phyloP scores from a whole-genome alignment of 768 basidiomycete species.

The Lactifluus hygrophoroides region DNA sequence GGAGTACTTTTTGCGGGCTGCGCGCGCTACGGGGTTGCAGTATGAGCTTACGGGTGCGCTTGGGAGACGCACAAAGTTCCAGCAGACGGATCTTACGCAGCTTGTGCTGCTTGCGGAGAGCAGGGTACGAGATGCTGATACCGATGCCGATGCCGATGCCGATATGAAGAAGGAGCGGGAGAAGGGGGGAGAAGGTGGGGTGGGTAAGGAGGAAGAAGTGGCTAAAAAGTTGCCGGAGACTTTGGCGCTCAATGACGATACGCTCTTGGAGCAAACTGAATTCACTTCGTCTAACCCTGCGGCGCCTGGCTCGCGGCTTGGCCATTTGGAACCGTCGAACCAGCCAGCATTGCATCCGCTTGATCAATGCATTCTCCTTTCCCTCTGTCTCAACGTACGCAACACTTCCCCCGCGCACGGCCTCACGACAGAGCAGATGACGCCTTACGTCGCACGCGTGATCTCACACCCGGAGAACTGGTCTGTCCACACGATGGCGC shows the following conservation, averaged over 20 bases:
- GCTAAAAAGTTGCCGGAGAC: slow-evolving; percentile 55
- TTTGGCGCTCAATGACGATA: slow-evolving; percentile 87
- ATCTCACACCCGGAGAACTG: slow-evolving; percentile 88
- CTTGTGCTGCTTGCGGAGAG: slow-evolving; percentile 92
- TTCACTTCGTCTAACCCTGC: slow-evolving; percentile 69
- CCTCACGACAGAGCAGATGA: slow-evolving; percentile 86
- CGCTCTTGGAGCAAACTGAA: slow-evolving; percentile 86
- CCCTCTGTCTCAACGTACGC: slow-evolving; percentile 82
- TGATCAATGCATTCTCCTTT: slow-evolving; percentile 88
- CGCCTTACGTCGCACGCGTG: slow-evolving; percentile 84
- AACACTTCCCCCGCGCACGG: slow-evolving; percentile 88
- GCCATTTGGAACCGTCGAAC: slow-evolving; percentile 69
- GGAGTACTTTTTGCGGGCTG: slow-evolving; percentile 69
- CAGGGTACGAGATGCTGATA: slow-evolving; percentile 25
- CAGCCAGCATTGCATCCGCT: slow-evolving; percentile 88
- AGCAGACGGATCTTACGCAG: slow-evolving; percentile 76
- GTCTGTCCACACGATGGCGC: slow-evolving; percentile 95
- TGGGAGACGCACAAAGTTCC: slow-evolving; percentile 92
- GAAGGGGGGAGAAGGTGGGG: slow-evolving; percentile 4
- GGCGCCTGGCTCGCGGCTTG: slow-evolving; percentile 38
- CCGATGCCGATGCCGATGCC: too few relatives aligned
- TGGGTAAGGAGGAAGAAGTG: slow-evolving; percentile 22
- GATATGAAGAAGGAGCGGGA: slow-evolving; percentile 1
- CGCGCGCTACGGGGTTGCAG: slow-evolving; percentile 65
- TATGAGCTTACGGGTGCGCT: slow-evolving; percentile 91